Base-by-base conservation (phyloP, 805 yeast species). In the Metschnikowia reukaufii region DNA sequence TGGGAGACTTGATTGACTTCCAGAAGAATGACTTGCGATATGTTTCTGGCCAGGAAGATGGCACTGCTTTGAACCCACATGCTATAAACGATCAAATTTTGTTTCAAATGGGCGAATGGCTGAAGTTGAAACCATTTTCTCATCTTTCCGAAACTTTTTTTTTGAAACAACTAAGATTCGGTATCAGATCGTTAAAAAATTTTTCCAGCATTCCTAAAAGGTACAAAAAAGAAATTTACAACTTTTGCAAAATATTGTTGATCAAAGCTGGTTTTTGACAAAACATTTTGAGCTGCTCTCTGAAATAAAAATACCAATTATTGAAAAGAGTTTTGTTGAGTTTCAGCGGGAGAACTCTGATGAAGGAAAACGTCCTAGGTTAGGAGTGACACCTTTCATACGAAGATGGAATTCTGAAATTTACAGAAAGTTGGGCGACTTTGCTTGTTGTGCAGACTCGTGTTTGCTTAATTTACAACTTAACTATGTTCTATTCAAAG, bases 21-120 rank as follows among this genome's bases (percentile, higher is more conserved):
- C 63, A 65, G 36, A 55, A 59, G 4, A 55, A 63, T 42, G 77
- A 72, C 52, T 56, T 72, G 39, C 56, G 75, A 33, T 69, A 68
- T 41, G 23, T 49, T 19, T n/a, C n/a, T n/a, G n/a, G n/a, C n/a
- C n/a, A n/a, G n/a, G 32, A 23, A 2, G 44, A 37, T 7, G 27
- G 25, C 25, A 27, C 10, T 17, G 35, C 13, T 13, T 13, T 17
- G 9, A 27, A 19, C 13, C n/a, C 29, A 18, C 48, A 42, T 4
- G 38, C 36, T 13, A 34, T 30, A 36, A 44, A 49, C 25, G 50
- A 49, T 15, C 36, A 47, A 21, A 33, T 45, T n/a, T 49, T 39
- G 36, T 45, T 61, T 5, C 75, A 71, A 42, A 45, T 72, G 13
- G 50, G 56, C 6, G 68, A 68, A 47, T 72, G 77, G 77, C 62